Evolutionary conservation across 768 basidiomycete genomes (phyloP), one percentile per base, ranked within the genome.

Genomic region (Rhodotorula toruloides): DNA sequence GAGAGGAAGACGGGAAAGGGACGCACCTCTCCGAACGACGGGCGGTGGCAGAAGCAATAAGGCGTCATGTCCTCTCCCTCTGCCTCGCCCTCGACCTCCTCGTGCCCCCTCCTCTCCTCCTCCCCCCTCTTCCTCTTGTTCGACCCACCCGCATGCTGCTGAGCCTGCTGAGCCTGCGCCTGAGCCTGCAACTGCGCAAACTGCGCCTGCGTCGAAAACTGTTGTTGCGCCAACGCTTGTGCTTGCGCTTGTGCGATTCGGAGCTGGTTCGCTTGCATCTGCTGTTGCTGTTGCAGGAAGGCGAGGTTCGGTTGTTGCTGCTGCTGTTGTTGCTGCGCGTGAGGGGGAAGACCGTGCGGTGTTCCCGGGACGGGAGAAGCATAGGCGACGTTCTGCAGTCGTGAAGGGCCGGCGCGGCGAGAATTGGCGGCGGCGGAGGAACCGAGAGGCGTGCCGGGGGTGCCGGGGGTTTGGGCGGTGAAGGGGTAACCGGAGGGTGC

Each of bases 51-150:
- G 61, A 68, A 65, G 52, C 71, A 72, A 50, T 72, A 72, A 54
- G 67, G 71, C 50, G 71, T 68, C 49, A 56, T 1, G 59, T 72
- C 67, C 46, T 72, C 68, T 7, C 54, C 61, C 27, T 65, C 68
- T 44, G 73, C 74, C 53, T 67, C 75, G 29, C 8, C 25, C 37
- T 63, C 75, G 65, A 68, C 71, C 60, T 76, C 75, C 16, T 74
- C 73, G 40, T 77, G 75, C 54, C 74, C 73, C 39, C 61, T 63
- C 44, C 79, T 78, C 49, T 78, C 74, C 58, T 79, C 72, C 25
- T 65, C 79, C 44, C 73, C 75, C 62, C 77, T 78, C 70, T 77
- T 82, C 56, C 82, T 80, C 22, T 80, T 77, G 37, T 87, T 87
- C 72, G 86, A 39, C 25, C 47, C 27, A 1, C 47, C 31, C 22